phyloP scores from a whole-genome alignment of 176 grass and related monocot genomes.

The Triticum monococcum region DNA sequence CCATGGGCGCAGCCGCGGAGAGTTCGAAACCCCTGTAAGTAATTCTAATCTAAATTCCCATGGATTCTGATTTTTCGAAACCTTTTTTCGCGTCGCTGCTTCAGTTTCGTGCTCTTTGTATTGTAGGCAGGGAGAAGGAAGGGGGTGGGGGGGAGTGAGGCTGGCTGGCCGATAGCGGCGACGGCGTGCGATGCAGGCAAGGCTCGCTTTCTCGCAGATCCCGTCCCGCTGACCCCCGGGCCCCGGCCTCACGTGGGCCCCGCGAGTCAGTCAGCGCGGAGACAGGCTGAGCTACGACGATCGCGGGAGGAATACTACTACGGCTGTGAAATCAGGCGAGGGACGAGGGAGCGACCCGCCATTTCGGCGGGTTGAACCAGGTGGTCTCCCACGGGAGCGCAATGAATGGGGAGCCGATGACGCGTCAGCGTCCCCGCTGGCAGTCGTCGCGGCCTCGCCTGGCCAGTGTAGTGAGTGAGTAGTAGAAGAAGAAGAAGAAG shows the following conservation, averaged over 20 bases:
- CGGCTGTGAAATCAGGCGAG: neutral
- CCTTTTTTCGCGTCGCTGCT: neutral
- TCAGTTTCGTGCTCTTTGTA: neutral
- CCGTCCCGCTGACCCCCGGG: neutral
- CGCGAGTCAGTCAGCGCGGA: constrained; percentile 9
- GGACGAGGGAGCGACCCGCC: constrained; percentile 4
- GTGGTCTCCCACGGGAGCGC: constrained; percentile 11
- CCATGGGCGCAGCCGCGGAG: neutral
- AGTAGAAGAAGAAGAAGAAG: neutral
- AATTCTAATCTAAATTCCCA: neutral
- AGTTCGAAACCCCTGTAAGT: neutral
- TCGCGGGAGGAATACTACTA: neutral
- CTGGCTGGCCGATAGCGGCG: constrained; percentile 5
- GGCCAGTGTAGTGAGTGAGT: neutral
- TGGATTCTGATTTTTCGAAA: neutral
- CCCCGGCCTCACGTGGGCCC: accelerated
- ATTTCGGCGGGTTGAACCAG: constrained; percentile 40
- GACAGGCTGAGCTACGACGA: neutral
- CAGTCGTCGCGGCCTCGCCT: neutral
- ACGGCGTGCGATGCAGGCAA: neutral
- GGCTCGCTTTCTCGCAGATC: neutral
- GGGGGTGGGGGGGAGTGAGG: too few species aligned
- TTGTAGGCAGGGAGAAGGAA: neutral
- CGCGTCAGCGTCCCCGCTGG: neutral
- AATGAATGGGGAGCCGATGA: neutral